Evolutionary conservation across 2,329 filamentous ascomycete species (phyloP), one percentile per base, ranked within the genome.

Genomic region (Aspergillus uvarum): DNA sequence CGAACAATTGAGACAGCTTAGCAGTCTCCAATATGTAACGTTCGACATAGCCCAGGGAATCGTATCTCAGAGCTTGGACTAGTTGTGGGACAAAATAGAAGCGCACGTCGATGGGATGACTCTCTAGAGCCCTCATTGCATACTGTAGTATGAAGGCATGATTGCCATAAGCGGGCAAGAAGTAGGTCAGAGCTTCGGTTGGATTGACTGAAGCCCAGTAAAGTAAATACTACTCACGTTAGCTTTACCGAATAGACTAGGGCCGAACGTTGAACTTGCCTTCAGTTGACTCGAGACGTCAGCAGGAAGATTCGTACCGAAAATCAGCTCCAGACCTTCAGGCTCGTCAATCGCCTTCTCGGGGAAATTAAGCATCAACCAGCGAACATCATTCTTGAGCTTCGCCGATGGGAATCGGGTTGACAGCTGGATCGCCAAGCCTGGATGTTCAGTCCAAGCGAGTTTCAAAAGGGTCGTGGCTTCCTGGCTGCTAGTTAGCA

Each of bases 51-150:
- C 95, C 95, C 24, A 99, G 82, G 12, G 85, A 85, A 80, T 99
- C 95, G 69, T 98, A 97, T 56, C 95, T 89, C 48, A 99, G 83
- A 48, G 91, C 90, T 75, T 99, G 95, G 14, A 99, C 95, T 68
- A 99, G 96, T 74, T 99, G 95, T 6, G 96, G 95, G 2, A 99
- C 95, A 72, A 97, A 98, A 78, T 98, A 99, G 82, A 99, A 99
- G 0, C 94, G 96, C 21, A 98, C 88, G 72, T 98, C 95, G n/a
- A 97, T 89, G 0, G 92, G 89, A 71, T 99, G 95, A 67, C 90
- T 93, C 73, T 99, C 95, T 51, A 99, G 78, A 3, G 95, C 91
- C 69, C 93, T 87, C 88, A 99, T 96, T 1, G 95, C 95, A 75
- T 98, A 99, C 75, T 99, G 96, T 44, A 98, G 86, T 56, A 99